Conservation (phyloP, 306 rosid genomes). For the Hylodesmum podocarpum region DNA sequence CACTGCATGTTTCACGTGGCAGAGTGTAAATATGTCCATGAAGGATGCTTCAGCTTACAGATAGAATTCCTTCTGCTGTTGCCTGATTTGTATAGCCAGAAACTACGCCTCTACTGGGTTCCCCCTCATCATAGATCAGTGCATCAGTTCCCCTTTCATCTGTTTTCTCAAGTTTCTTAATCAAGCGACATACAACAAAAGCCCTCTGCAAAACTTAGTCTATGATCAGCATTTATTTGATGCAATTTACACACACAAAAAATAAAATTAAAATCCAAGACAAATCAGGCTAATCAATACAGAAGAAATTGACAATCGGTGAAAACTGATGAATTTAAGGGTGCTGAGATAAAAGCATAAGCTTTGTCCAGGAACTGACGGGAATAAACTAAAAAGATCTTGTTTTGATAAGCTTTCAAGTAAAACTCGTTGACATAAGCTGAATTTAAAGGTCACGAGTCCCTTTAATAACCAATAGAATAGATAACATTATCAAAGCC, state of each 20-base stretch:
- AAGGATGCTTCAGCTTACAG: slow-evolving; percentile 45
- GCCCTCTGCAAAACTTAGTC: slow-evolving; percentile 38
- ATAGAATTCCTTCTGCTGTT: neutral
- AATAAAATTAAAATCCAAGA: too few relatives aligned
- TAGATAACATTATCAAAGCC: neutral
- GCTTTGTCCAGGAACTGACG: neutral
- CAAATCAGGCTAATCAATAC: neutral
- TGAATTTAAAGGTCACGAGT: neutral
- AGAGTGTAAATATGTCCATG: neutral
- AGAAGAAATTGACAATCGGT: neutral
- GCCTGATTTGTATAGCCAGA: slow-evolving; percentile 24
- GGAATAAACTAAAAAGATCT: neutral
- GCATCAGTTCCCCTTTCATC: slow-evolving; percentile 5
- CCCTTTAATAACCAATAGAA: neutral
- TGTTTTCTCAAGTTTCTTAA: slow-evolving; percentile 30
- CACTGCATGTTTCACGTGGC: neutral
- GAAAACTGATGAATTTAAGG: neutral
- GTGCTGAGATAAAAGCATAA: neutral
- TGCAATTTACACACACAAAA: neutral
- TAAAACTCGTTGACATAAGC: neutral
- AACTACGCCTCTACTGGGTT: slow-evolving; percentile 21
- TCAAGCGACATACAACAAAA: slow-evolving; percentile 56
- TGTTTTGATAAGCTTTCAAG: neutral
- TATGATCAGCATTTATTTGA: neutral
- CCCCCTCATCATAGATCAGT: slow-evolving; percentile 31